These are phyloP conservation scores for Leccinum obscurum DNA, from an alignment of 768 basidiomycete species.

Conservation along the genomic window DNA sequence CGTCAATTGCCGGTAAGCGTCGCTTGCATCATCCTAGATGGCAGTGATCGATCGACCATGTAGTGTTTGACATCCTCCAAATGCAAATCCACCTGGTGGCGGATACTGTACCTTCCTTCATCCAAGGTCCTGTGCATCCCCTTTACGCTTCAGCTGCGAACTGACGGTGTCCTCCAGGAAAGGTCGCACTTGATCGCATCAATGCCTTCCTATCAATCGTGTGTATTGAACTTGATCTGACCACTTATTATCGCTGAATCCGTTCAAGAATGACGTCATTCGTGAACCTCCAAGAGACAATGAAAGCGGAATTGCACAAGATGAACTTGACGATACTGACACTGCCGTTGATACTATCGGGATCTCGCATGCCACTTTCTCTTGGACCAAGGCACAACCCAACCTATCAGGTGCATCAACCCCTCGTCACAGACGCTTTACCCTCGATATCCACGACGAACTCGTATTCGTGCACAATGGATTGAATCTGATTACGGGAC, in stretches of 20 bases:
- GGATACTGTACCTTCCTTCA: conserved; percentile 1
- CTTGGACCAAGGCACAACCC: conserved; percentile 5
- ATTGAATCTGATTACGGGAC: conserved; percentile 60
- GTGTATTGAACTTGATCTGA: neutral
- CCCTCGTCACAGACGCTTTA: conserved; percentile 40
- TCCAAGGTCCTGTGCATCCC: conserved; percentile 24
- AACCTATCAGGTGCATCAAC: neutral
- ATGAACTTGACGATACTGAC: neutral
- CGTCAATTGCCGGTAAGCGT: conserved; percentile 10
- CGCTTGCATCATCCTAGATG: neutral
- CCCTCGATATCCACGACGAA: conserved; percentile 50
- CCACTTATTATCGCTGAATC: neutral
- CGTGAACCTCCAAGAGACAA: neutral
- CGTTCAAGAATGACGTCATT: conserved; percentile 4
- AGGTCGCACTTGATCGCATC: conserved; percentile 13
- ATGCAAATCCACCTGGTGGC: neutral
- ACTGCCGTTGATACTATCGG: neutral
- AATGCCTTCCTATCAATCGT: conserved; percentile 8
- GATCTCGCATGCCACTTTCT: conserved; percentile 8
- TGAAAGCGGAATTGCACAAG: neutral
- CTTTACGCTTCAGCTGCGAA: conserved; percentile 15
- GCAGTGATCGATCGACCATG: neutral
- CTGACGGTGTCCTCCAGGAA: conserved; percentile 16
- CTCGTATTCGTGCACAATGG: conserved; percentile 50
- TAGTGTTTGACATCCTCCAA: conserved; percentile 6